These are phyloP conservation scores for Colletotrichum limetticola DNA, from an alignment of 2,329 filamentous ascomycete species.

Conservation along the genomic window DNA sequence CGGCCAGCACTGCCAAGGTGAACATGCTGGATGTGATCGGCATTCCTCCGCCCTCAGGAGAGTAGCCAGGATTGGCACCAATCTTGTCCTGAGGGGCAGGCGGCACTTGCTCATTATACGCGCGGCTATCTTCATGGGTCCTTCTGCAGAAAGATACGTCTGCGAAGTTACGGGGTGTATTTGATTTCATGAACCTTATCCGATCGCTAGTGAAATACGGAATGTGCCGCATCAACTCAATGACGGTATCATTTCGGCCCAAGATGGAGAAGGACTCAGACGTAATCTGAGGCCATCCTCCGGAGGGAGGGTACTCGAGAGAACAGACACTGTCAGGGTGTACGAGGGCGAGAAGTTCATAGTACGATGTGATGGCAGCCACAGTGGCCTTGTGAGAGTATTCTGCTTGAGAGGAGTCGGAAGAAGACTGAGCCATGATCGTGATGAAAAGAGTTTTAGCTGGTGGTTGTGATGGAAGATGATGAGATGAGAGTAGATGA, in stretches of 20 bases:
- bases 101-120: neutral
- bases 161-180: neutral
- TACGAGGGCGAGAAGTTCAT: neutral
- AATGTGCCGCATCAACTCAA: constrained; percentile 34
- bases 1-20: neutral
- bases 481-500: neutral
- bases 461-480: neutral
- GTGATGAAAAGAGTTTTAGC: neutral
- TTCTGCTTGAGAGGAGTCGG: neutral
- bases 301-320: neutral
- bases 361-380: neutral
- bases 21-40: neutral
- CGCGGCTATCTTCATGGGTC: neutral
- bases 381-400: neutral
- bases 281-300: constrained; percentile 33
- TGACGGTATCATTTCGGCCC: constrained; percentile 18
- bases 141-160: neutral
- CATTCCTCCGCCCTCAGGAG: neutral
- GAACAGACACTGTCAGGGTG: neutral
- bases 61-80: neutral
- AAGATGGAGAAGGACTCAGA: constrained; percentile 20
- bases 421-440: neutral
- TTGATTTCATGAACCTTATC: neutral
- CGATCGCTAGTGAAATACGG: constrained; percentile 23
- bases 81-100: neutral